Evolutionary conservation across 371 early-diverging fungal species (phyloP).

Genomic region (Ordospora colligata): DNA sequence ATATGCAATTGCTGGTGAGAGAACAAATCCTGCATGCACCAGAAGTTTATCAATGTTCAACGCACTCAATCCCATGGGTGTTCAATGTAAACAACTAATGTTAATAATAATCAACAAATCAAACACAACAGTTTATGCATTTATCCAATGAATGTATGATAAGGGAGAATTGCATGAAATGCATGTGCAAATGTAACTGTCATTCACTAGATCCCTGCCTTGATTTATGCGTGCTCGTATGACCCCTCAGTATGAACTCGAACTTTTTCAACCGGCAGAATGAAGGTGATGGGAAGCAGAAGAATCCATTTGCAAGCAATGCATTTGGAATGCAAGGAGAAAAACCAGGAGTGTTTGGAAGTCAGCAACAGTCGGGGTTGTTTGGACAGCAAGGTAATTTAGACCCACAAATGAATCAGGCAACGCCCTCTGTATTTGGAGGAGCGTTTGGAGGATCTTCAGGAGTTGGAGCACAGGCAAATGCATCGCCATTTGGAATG

Average conservation of each 20-base stretch:
- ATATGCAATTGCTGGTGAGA: slow-evolving; percentile 51
- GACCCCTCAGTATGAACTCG: background rate
- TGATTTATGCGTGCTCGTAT: background rate
- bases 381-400: background rate
- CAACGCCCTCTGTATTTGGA: too few relatives aligned
- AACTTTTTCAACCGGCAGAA: slow-evolving; percentile 11
- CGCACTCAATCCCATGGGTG: too few relatives aligned
- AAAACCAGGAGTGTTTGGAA: background rate
- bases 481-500: too few relatives aligned
- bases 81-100: too few relatives aligned
- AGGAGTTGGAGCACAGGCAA: too few relatives aligned
- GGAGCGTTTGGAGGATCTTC: too few relatives aligned
- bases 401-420: too few relatives aligned
- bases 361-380: background rate
- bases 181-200: too few relatives aligned
- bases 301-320: background rate
- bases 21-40: slow-evolving; percentile 21
- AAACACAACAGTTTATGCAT: too few relatives aligned
- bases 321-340: background rate
- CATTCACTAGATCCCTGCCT: background rate
- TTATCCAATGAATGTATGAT: too few relatives aligned
- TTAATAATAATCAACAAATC: too few relatives aligned
- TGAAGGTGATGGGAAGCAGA: background rate
- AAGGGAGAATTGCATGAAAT: too few relatives aligned
- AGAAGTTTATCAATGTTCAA: background rate